Conservation (phyloP, 148 eudicot genomes). For the Cornus suecica region DNA sequence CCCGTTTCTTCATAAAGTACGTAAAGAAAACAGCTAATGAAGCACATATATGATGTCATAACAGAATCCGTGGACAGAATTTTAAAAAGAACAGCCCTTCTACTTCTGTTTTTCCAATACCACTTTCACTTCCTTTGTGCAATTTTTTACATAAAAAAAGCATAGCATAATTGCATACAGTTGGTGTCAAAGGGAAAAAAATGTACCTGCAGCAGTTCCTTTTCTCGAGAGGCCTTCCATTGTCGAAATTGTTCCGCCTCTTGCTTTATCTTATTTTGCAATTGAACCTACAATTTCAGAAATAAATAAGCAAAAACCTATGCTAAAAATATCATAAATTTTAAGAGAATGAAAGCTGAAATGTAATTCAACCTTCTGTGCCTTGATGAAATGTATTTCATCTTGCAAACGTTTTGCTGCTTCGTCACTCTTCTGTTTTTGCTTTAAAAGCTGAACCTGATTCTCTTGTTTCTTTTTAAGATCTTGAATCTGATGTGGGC, state of each 20-base stretch:
- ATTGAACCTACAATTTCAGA: constrained; percentile 65
- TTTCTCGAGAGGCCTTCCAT: constrained; percentile 98
- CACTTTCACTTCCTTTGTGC: neutral
- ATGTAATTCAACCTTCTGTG: constrained; percentile 69
- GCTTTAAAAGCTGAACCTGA: constrained; percentile 91
- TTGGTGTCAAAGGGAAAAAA: neutral
- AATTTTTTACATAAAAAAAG: neutral
- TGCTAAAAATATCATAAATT: neutral
- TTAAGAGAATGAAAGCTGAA: constrained; percentile 13
- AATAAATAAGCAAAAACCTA: constrained; percentile 10
- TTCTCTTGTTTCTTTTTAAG: constrained; percentile 97
- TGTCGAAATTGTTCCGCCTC: constrained; percentile 97
- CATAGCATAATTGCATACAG: neutral
- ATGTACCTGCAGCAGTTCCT: constrained; percentile 89
- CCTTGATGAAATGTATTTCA: constrained; percentile 91
- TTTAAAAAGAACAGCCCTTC: neutral
- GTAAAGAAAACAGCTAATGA: neutral
- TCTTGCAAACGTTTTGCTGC: constrained; percentile 94
- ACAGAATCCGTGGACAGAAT: neutral
- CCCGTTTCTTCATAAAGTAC: neutral
- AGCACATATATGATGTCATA: neutral
- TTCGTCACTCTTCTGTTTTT: constrained; percentile 98
- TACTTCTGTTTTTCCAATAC: neutral
- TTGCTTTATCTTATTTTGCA: constrained; percentile 97
- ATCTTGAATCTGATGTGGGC: constrained; percentile 68